These are phyloP conservation scores for Hawksworthiomyces lignivorus DNA, from an alignment of 2,329 filamentous ascomycete genomes.

Conservation along the genomic window DNA sequence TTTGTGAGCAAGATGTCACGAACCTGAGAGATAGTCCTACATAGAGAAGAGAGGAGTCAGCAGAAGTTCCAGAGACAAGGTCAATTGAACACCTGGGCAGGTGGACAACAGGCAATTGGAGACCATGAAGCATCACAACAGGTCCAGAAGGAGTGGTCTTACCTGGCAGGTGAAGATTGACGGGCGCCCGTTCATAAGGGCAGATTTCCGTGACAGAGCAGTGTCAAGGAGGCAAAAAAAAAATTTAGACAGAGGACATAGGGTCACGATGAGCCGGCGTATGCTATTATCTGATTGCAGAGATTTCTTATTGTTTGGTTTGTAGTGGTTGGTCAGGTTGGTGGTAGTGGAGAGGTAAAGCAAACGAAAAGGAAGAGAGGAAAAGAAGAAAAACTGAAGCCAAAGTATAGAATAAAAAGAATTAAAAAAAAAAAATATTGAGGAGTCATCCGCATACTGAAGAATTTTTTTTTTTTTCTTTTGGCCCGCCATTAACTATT, in stretches of 20 bases:
- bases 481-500: background rate
- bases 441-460: too few species aligned
- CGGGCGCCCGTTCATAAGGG: slow-evolving; percentile 79
- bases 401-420: slow-evolving; percentile 11
- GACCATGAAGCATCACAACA: background rate
- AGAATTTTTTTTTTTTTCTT: slow-evolving; percentile 13
- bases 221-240: slow-evolving; percentile 23
- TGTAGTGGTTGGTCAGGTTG: too few species aligned
- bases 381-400: slow-evolving; percentile 7
- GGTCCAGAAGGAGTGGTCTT: slow-evolving; percentile 26
- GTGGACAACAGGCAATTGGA: too few species aligned
- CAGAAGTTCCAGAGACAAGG: too few species aligned
- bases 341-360: background rate
- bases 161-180: slow-evolving; percentile 85
- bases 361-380: slow-evolving; percentile 1
- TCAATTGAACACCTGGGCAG: background rate
- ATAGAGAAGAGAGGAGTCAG: slow-evolving; percentile 9
- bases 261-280: background rate
- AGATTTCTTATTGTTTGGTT: too few species aligned
- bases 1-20: too few species aligned
- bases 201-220: slow-evolving; percentile 40
- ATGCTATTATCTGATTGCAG: too few species aligned
- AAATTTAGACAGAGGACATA: slow-evolving; percentile 10
- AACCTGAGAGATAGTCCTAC: slow-evolving; percentile 72
- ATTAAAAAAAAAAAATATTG: slow-evolving; percentile 16